A percentile compares a stretch with the other conserved stretches of the same genome.
phyloP scores from a whole-genome alignment of 805 yeast genomes.

The Teunomyces cretensis region DNA sequence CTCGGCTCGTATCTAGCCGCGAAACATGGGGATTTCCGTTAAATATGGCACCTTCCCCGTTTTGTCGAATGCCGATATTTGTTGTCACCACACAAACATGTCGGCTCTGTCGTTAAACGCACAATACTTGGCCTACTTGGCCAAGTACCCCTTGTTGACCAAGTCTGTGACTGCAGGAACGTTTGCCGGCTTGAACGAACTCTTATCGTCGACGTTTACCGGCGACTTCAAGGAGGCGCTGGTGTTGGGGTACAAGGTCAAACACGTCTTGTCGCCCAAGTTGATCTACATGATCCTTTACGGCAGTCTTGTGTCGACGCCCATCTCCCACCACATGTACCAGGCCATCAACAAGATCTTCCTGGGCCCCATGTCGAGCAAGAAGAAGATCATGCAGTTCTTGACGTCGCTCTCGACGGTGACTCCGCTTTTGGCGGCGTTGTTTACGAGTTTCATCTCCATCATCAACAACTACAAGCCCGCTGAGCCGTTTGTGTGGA shows the following conservation, averaged over 20 bases:
- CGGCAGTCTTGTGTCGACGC: constrained; percentile 55
- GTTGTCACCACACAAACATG: constrained; percentile 1
- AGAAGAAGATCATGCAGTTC: constrained; percentile 49
- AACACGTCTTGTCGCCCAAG: constrained; percentile 44
- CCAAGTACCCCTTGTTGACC: constrained; percentile 55
- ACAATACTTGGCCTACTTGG: constrained; percentile 37
- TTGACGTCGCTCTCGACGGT: constrained; percentile 51
- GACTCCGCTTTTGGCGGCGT: constrained; percentile 51
- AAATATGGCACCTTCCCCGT: background rate
- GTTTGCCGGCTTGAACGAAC: constrained; percentile 57
- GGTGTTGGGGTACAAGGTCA: constrained; percentile 21
- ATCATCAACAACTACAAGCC: constrained; percentile 43
- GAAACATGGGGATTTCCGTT: background rate
- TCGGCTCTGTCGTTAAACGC: constrained; percentile 19
- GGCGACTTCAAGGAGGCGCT: constrained; percentile 37
- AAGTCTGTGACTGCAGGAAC: constrained; percentile 58
- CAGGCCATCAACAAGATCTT: constrained; percentile 40
- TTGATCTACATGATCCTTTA: constrained; percentile 55
- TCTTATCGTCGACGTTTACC: constrained; percentile 52
- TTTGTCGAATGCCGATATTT: too few relatives aligned
- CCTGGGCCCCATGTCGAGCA: constrained; percentile 37
- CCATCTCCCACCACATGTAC: constrained; percentile 56
- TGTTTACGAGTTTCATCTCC: constrained; percentile 54
- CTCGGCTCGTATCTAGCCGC: background rate
- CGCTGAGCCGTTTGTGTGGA: constrained; percentile 10